Evolutionary conservation across 2,329 filamentous ascomycete species (phyloP), one percentile per base, ranked within the genome.

Genomic region (Aspergillus caelatus): DNA sequence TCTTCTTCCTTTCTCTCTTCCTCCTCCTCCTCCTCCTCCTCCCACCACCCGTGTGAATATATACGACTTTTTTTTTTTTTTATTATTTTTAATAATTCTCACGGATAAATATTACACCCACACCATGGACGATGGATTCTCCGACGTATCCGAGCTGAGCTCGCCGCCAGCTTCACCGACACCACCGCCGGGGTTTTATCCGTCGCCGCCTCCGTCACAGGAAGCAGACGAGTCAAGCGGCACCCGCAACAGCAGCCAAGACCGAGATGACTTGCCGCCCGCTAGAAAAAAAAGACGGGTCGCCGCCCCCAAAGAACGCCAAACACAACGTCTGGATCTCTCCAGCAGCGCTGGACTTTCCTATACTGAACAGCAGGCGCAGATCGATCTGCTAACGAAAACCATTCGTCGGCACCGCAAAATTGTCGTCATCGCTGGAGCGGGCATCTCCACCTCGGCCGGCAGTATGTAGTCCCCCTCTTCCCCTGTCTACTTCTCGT

Each of bases 401-500:
- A 89, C 89, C 28, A 79, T 99, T 61, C 90, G 91, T 72, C 93
- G 91, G 74, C 95, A 95, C 83, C 92, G 94, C 81, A 97, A 97
- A 82, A 96, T 99, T 75, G 93, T 99, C 39, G 92, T 98, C 58
- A 91, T 99, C 76, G 95, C 94, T 54, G 95, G 95, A 63, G 95
- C 95, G 67, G 95, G 95, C 66, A 99, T 99, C 72, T 98, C 95
- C 45, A 95, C 97, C 58, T 94, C 94, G 60, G 94, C 95, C 70
- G 95, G 95, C 67, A 96, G 89, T 91, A 85, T 75, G 90, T 87
- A 70, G 65, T n/a, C 73, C 70, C 64, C 60, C 68, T 65, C 61
- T 68, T 57, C 12, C 12, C 26, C 23, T 50, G 23, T 34, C 39
- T 14, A 11, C 45, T 3, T 16, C 23, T 14, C 45, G 12, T 10